Evolutionary conservation across 345 rosid genomes (phyloP).

Genomic region (Geranium rotundifolium): DNA sequence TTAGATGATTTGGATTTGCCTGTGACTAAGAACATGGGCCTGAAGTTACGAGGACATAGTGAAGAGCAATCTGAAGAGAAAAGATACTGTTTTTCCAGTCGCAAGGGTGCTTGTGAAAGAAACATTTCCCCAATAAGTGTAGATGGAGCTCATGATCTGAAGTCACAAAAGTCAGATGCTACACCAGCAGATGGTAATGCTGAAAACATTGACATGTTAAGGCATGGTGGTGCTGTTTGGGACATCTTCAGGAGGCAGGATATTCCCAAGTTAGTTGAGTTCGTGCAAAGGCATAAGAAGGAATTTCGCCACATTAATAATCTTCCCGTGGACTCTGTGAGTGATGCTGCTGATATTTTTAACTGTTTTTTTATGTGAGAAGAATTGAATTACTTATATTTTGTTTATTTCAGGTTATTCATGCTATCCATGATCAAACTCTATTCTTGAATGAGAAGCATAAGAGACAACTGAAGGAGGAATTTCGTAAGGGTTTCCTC

Average conservation of each 20-base stretch:
- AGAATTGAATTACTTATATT: background rate
- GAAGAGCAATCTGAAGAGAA: too few species aligned
- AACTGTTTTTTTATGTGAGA: background rate
- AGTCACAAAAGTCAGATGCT: too few species aligned
- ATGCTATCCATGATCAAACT: conserved; percentile 54
- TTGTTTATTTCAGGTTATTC: conserved; percentile 28
- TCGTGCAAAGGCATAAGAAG: conserved; percentile 19
- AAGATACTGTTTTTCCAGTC: too few species aligned
- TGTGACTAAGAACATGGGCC: too few species aligned
- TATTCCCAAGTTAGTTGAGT: conserved; percentile 38
- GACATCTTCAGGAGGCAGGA: conserved; percentile 53
- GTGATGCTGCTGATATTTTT: conserved; percentile 12
- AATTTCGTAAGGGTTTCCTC: conserved; percentile 29
- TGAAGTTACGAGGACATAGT: too few species aligned
- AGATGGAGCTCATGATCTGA: too few species aligned
- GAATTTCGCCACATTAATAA: conserved; percentile 13
- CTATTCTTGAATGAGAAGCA: conserved; percentile 39
- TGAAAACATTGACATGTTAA: conserved; percentile 1
- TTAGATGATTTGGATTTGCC: too few species aligned
- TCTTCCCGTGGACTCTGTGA: conserved; percentile 17
- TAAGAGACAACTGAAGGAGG: conserved; percentile 48
- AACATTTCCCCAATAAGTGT: too few species aligned
- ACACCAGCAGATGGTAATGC: too few species aligned
- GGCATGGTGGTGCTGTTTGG: conserved; percentile 46
- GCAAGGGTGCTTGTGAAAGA: too few species aligned